Conservation (phyloP, 2,329 filamentous ascomycete genomes). For the Remersonia thermophila region DNA sequence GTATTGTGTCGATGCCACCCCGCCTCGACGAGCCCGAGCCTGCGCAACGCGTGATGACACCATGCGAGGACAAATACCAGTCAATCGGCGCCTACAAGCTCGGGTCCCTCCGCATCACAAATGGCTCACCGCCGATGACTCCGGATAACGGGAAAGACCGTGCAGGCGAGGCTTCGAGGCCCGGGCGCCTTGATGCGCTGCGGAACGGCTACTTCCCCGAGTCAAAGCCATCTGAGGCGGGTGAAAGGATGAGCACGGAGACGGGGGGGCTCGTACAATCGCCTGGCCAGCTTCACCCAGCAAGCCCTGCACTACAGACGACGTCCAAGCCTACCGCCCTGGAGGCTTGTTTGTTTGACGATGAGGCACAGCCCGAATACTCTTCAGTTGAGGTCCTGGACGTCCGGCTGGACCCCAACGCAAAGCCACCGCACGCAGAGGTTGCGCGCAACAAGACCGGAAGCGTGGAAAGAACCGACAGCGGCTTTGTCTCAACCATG, state of each 20-base stretch:
- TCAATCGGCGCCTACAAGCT: constrained; percentile 51
- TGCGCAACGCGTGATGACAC: constrained; percentile 31
- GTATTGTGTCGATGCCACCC: constrained; percentile 25
- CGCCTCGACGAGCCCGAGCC: constrained; percentile 16
- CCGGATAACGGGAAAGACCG: constrained; percentile 19
- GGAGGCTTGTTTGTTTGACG: constrained; percentile 37
- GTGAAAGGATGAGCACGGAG: neutral
- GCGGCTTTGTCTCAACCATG: constrained; percentile 31
- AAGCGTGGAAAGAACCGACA: constrained; percentile 31
- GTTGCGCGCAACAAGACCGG: constrained; percentile 12
- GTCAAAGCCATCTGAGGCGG: neutral
- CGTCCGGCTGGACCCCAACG: constrained; percentile 31
- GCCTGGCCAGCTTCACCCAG: constrained; percentile 15
- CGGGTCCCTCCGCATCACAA: constrained; percentile 50
- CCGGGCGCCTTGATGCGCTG: neutral
- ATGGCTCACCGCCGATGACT: constrained; percentile 42
- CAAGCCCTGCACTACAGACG: constrained; percentile 26
- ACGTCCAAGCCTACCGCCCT: constrained; percentile 37
- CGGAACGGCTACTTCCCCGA: constrained; percentile 10
- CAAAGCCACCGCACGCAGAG: constrained; percentile 25
- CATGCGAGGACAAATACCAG: constrained; percentile 44
- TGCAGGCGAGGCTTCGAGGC: neutral
- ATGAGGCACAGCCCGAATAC: constrained; percentile 24
- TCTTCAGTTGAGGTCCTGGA: constrained; percentile 27
- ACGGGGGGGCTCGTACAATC: neutral